Evolutionary conservation across 2,329 filamentous ascomycete species (phyloP).

Genomic region (Aspergillus neoniger): DNA sequence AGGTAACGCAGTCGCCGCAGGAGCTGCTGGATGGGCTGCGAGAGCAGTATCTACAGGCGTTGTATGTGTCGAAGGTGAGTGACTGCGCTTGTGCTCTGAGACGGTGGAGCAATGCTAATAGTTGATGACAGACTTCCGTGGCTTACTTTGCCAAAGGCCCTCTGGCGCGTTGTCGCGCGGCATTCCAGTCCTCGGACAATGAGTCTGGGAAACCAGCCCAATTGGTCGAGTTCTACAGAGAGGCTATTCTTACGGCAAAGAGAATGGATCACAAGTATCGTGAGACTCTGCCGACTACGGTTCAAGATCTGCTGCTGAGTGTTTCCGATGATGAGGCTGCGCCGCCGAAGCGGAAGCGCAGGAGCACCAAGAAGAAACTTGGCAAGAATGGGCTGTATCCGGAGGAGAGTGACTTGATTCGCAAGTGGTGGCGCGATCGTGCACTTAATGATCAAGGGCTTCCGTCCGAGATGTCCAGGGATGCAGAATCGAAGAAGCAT

Average conservation of each 20-base stretch:
- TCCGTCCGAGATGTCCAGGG: conserved; percentile 32
- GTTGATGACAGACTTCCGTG: conserved; percentile 44
- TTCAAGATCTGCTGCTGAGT: conserved; percentile 40
- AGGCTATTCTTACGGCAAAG: conserved; percentile 47
- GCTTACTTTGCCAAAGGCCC: conserved; percentile 56
- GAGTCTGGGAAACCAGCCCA: conserved; percentile 27
- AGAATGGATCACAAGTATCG: conserved; percentile 52
- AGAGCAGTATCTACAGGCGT: conserved; percentile 46
- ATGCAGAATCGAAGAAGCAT: conserved; percentile 43
- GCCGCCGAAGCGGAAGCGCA: conserved; percentile 29
- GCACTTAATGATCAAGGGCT: conserved; percentile 30
- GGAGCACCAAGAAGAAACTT: conserved; percentile 45
- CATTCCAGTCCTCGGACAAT: conserved; percentile 34
- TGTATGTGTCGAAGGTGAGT: conserved; percentile 47
- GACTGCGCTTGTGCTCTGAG: background rate
- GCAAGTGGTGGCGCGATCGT: conserved; percentile 50
- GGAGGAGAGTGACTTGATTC: conserved; percentile 46
- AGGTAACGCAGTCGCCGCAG: conserved; percentile 33
- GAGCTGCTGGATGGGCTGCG: conserved; percentile 40
- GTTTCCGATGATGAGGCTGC: conserved; percentile 40
- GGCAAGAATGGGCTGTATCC: conserved; percentile 52
- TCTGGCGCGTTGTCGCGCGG: conserved; percentile 47
- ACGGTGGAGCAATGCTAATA: conserved; percentile 18
- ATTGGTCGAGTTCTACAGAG: conserved; percentile 43
- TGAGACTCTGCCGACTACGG: conserved; percentile 44